Evolutionary conservation across 2,329 filamentous ascomycete species (phyloP), one percentile per base, ranked within the genome.

Genomic region (Pyricularia pennisetigena): DNA sequence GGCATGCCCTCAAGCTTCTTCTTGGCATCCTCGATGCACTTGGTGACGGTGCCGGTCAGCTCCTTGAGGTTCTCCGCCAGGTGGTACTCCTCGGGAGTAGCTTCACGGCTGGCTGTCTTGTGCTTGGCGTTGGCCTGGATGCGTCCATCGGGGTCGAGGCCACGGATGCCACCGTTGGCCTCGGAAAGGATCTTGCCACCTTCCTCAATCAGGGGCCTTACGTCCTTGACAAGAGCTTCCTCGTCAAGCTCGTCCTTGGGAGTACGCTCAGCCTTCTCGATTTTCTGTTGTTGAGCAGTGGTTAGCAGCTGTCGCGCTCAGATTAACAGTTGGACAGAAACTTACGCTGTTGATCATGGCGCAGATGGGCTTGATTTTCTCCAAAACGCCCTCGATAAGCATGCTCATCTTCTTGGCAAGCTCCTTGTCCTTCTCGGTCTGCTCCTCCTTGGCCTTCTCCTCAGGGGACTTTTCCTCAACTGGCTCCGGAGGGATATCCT

Each of bases 1-100:
- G 94, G 93, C 91, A 97, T 95, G 75, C 92, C 91, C 75, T 91
- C 88, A 70, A 97, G 91, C 82, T 92, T 97, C 82, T 90, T 91
- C 87, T 94, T 95, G 29, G 91, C 91, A 71, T 90, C 89, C 75
- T 97, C 93, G 73, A 97, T 94, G 28, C 90, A 92, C 74, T 89
- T 88, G 64, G 91, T 89, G 26, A 97, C 91, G 29, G 87, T 89
- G 24, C 89, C 89, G 0, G 93, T 94, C 69, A 97, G 84, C 80
- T 93, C 92, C 82, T 97, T 96, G 72, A 97, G 86, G 10, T 89
- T 81, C 69, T 97, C 93, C 4, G 94, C 93, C 20, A 97, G 87
- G 70, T 88, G 88, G 74, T 93, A 90, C 78, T 97, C 93, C 75
- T 97, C 92, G 0, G 92, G 90, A 0, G 89, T 89, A 2, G 91